A percentile compares a stretch with the other conserved stretches of the same genome.
These are phyloP conservation scores for Solanum hybrid DNA, from an alignment of 305 asterid genomes.

Conservation along the genomic window DNA sequence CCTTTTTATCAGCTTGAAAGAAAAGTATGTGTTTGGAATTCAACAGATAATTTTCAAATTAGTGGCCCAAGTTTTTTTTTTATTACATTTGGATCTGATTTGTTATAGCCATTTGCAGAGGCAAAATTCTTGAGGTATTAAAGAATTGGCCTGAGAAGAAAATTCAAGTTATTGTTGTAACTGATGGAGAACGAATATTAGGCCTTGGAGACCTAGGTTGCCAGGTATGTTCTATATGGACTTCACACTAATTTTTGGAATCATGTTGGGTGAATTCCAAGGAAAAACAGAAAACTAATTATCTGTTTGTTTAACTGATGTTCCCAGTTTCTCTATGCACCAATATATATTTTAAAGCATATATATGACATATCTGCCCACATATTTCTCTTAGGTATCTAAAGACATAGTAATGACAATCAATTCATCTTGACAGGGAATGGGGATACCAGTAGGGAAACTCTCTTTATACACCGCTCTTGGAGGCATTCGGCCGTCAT, in stretches of 20 bases:
- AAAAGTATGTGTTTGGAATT: slow-evolving; percentile 43
- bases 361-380: neutral
- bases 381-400: neutral
- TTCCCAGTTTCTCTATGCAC: neutral
- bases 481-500: slow-evolving; percentile 91
- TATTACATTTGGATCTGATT: slow-evolving; percentile 13
- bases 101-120: slow-evolving; percentile 39
- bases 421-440: slow-evolving; percentile 52
- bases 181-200: slow-evolving; percentile 94
- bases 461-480: slow-evolving; percentile 91
- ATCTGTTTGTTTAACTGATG: neutral
- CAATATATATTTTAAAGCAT: neutral
- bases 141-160: slow-evolving; percentile 95
- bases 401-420: neutral
- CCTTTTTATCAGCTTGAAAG: slow-evolving; percentile 88
- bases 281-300: neutral
- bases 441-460: slow-evolving; percentile 98
- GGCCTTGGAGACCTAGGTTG: slow-evolving; percentile 99
- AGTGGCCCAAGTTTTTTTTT: neutral
- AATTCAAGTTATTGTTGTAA: slow-evolving; percentile 87
- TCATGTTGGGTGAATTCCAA: neutral
- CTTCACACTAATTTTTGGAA: neutral
- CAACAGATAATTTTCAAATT: neutral
- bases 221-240: slow-evolving; percentile 43
- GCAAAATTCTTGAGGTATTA: slow-evolving; percentile 81